A percentile compares a stretch with the other conserved stretches of the same genome.
Evolutionary conservation across 805 yeast species (phyloP).

Genomic region (Yarrowia sp.): DNA sequence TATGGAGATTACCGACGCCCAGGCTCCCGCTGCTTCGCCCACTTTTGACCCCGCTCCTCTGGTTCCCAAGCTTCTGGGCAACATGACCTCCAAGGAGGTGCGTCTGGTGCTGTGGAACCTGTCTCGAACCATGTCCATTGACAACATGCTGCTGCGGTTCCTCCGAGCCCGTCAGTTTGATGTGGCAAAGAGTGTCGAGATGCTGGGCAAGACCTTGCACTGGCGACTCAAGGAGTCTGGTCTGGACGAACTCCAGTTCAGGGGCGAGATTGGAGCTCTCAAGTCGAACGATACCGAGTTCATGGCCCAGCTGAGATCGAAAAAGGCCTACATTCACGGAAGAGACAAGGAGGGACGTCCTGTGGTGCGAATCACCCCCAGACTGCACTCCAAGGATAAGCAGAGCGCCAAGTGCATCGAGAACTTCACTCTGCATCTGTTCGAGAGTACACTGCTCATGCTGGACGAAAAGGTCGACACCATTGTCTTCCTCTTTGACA

Average conservation of each 20-base stretch:
- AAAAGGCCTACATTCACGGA: slow-evolving; percentile 94
- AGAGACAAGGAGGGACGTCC: slow-evolving; percentile 97
- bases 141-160: slow-evolving; percentile 76
- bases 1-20: slow-evolving; percentile 15
- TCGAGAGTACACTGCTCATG: slow-evolving; percentile 60
- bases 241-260: slow-evolving; percentile 68
- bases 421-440: slow-evolving; percentile 58
- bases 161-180: slow-evolving; percentile 95
- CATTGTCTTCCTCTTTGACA: slow-evolving; percentile 67
- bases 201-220: slow-evolving; percentile 82
- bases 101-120: slow-evolving; percentile 35
- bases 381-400: slow-evolving; percentile 55
- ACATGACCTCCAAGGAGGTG: slow-evolving; percentile 28
- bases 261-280: slow-evolving; percentile 55
- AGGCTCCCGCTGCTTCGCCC: slow-evolving; percentile 1
- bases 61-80: background rate
- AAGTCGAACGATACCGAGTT: slow-evolving; percentile 78
- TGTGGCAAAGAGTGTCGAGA: slow-evolving; percentile 67
- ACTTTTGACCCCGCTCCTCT: slow-evolving; percentile 21
- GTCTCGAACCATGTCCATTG: slow-evolving; percentile 49
- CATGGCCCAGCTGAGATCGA: slow-evolving; percentile 87
- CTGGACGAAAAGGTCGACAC: slow-evolving; percentile 59
- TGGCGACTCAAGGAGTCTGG: slow-evolving; percentile 87
- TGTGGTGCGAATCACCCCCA: slow-evolving; percentile 59
- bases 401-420: slow-evolving; percentile 63